A percentile compares a stretch with the other conserved stretches of the same genome.
Evolutionary conservation across 140 eudicot species (phyloP).

Genomic region (Anethum foeniculum): DNA sequence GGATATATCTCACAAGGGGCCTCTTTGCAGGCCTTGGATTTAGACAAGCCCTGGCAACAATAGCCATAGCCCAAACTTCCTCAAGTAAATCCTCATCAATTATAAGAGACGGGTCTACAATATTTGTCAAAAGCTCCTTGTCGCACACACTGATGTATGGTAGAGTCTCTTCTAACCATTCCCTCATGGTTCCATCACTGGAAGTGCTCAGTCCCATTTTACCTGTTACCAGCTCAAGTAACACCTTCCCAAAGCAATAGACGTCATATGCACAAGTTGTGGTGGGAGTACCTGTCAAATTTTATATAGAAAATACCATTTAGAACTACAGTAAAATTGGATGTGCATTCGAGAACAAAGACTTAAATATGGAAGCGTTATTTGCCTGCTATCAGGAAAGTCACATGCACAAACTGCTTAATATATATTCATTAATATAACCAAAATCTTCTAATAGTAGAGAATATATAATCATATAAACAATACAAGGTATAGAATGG

Average conservation of each 20-base stretch:
- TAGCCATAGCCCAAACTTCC: slow-evolving; percentile 99
- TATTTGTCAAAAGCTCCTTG: slow-evolving; percentile 82
- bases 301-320: not conserved
- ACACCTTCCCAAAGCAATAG: slow-evolving; percentile 88
- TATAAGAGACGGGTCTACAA: slow-evolving; percentile 78
- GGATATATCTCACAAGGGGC: slow-evolving; percentile 75
- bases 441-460: not conserved
- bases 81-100: slow-evolving; percentile 84
- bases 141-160: slow-evolving; percentile 69
- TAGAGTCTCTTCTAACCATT: slow-evolving; percentile 48
- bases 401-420: not conserved
- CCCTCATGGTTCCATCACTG: slow-evolving; percentile 49
- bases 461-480: not conserved
- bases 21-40: slow-evolving; percentile 80
- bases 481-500: not conserved
- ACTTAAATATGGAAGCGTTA: not conserved
- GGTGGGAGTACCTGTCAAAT: slow-evolving; percentile 50
- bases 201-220: slow-evolving; percentile 81
- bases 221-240: slow-evolving; percentile 93
- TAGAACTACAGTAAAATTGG: not conserved
- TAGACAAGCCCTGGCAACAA: slow-evolving; percentile 87
- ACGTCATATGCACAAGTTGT: slow-evolving; percentile 89
- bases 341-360: not conserved
- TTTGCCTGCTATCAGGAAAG: not conserved
- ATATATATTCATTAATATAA: not conserved